Evolutionary conservation across 345 rosid species (phyloP).

Genomic region (Excoecaria agallocha): DNA sequence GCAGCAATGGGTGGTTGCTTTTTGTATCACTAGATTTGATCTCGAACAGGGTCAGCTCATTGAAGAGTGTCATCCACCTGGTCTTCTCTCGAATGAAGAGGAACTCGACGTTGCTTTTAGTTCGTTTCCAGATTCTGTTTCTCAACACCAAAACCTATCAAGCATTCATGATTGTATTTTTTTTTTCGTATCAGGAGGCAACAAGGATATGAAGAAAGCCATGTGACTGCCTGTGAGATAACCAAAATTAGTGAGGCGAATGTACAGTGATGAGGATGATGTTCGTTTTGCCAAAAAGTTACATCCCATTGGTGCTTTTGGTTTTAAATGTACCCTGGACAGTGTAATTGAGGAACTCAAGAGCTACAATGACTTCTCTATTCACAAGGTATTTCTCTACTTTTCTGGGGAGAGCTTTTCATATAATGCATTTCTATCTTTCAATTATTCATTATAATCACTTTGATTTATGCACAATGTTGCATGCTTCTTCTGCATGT

Average conservation of each 20-base stretch:
- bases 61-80: conserved; percentile 86
- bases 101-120: conserved; percentile 90
- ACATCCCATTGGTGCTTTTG: no score
- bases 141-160: conserved; percentile 80
- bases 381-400: no score
- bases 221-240: conserved; percentile 31
- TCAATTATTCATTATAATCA: no score
- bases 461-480: no score
- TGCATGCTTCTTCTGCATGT: no score
- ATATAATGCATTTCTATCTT: no score
- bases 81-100: conserved; percentile 62
- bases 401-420: no score
- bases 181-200: conserved; percentile 81
- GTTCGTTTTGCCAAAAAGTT: no score
- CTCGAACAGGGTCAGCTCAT: conserved; percentile 95
- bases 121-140: conserved; percentile 94
- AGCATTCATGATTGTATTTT: conserved; percentile 98
- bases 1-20: conserved; percentile 77
- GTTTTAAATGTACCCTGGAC: no score
- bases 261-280: no score
- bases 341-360: no score
- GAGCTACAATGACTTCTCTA: no score
- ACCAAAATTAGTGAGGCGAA: conserved; percentile 28
- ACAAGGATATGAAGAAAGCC: conserved; percentile 31
- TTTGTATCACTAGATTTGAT: conserved; percentile 87